These are phyloP conservation scores for Trametes cingulata DNA, from an alignment of 768 basidiomycete species.

Conservation along the genomic window DNA sequence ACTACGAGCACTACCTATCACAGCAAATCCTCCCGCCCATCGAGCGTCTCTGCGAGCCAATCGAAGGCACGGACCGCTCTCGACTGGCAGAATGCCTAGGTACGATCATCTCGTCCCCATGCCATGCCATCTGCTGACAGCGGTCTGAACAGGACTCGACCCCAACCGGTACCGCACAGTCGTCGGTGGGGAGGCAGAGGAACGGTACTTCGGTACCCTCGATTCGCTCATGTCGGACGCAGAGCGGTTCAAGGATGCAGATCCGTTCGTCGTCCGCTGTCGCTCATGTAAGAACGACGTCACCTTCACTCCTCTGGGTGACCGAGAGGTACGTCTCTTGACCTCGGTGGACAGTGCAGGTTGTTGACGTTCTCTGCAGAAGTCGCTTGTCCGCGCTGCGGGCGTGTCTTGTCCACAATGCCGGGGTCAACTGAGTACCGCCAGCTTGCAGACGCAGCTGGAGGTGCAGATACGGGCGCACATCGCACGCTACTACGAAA, in stretches of 20 bases:
- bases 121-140: not conserved
- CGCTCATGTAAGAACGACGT: slow-evolving; percentile 64
- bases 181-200: slow-evolving; percentile 47
- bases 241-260: slow-evolving; percentile 80
- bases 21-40: slow-evolving; percentile 94
- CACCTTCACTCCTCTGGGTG: slow-evolving; percentile 58
- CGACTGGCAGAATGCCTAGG: slow-evolving; percentile 95
- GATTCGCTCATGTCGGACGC: slow-evolving; percentile 89
- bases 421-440: slow-evolving; percentile 46
- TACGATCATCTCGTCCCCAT: slow-evolving; percentile 36
- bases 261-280: slow-evolving; percentile 75
- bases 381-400: slow-evolving; percentile 60
- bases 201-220: slow-evolving; percentile 71
- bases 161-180: slow-evolving; percentile 54
- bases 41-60: slow-evolving; percentile 92
- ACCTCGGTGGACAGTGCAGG: not conserved
- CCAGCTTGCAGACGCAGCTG: slow-evolving; percentile 80
- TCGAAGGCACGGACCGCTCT: slow-evolving; percentile 91
- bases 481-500: slow-evolving; percentile 84
- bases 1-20: slow-evolving; percentile 89
- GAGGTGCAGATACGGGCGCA: slow-evolving; percentile 81
- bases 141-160: slow-evolving; percentile 49
- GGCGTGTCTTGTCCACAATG: slow-evolving; percentile 79
- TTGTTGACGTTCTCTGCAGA: slow-evolving; percentile 39
- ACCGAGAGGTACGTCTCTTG: slow-evolving; percentile 50